Percentiles rank a stretch among this genome's conserved stretches.
These are phyloP conservation scores for Cyclotella atomus DNA, from an alignment of 108 stramenopile genomes.

Conservation along the genomic window DNA sequence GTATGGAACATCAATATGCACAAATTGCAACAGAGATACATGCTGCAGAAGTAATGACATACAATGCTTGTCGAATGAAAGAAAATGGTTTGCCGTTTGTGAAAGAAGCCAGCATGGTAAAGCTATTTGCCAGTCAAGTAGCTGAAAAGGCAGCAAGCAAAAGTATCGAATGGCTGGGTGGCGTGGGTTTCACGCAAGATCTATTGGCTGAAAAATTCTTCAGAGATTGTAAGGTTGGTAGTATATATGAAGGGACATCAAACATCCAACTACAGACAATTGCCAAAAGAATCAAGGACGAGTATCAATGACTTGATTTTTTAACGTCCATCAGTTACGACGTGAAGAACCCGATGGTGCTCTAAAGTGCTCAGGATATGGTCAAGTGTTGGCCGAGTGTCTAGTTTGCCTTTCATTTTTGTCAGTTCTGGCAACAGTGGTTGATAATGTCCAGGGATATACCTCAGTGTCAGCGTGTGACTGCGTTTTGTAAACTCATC, in stretches of 20 bases:
- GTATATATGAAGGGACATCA: slow-evolving; percentile 91
- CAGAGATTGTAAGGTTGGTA: slow-evolving; percentile 96
- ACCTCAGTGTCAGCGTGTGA: slow-evolving; percentile 47
- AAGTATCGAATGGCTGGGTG: slow-evolving; percentile 93
- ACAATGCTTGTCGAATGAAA: slow-evolving; percentile 93
- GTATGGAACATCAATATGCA: slow-evolving; percentile 97
- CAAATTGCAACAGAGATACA: slow-evolving; percentile 93
- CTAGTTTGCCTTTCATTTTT: slow-evolving; percentile 3
- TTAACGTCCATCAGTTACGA: slow-evolving; percentile 50
- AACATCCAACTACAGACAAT: slow-evolving; percentile 87
- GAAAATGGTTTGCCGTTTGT: slow-evolving; percentile 89
- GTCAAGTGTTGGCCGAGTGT: no score
- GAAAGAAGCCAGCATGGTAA: slow-evolving; percentile 96
- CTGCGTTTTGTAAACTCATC: slow-evolving; percentile 24
- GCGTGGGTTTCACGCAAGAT: slow-evolving; percentile 93
- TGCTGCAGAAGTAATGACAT: slow-evolving; percentile 90
- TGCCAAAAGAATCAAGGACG: slow-evolving; percentile 69
- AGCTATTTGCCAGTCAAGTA: slow-evolving; percentile 89
- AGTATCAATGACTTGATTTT: slow-evolving; percentile 32
- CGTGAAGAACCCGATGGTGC: slow-evolving; percentile 24
- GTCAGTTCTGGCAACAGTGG: slow-evolving; percentile 47
- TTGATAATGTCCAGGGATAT: slow-evolving; percentile 49
- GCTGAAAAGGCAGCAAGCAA: slow-evolving; percentile 86
- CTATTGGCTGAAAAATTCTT: slow-evolving; percentile 93
- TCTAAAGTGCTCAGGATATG: slow-evolving; percentile 40